A percentile compares a stretch with the other conserved stretches of the same genome.
phyloP scores from a whole-genome alignment of 2,329 filamentous ascomycete species.

The Dactylellina leptospora region DNA sequence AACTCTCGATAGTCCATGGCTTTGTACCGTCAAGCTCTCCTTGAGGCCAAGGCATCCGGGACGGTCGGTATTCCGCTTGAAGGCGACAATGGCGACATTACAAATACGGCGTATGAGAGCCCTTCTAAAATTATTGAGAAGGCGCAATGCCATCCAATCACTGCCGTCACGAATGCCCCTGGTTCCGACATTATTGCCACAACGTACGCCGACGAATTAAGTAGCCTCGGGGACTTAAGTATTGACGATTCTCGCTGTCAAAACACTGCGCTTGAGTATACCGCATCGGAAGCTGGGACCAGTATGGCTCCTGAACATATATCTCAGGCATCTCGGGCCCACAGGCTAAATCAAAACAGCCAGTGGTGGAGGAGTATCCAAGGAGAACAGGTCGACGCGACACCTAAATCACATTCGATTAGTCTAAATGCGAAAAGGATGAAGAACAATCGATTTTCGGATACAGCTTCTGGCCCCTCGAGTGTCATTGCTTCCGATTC shows the following conservation, averaged over 20 bases:
- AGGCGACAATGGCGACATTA: not conserved
- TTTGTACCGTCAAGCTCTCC: conserved; percentile 2
- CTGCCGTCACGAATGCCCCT: not conserved
- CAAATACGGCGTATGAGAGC: not conserved
- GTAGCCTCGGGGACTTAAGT: not conserved
- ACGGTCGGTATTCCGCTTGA: conserved; percentile 14
- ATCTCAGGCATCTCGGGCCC: not conserved
- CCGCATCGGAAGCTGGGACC: not conserved
- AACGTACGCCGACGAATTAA: not conserved
- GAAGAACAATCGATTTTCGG: not conserved
- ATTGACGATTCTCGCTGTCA: not conserved
- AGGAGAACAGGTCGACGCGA: not conserved
- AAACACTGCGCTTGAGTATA: not conserved
- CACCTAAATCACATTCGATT: not conserved
- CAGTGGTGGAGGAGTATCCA: no score
- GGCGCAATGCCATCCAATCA: not conserved
- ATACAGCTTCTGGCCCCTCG: not conserved
- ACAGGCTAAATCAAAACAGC: not conserved
- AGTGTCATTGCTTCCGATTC: not conserved
- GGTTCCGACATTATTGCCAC: not conserved
- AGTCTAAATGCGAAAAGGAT: not conserved
- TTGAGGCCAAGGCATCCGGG: conserved; percentile 3
- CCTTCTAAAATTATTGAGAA: not conserved
- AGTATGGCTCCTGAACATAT: not conserved
- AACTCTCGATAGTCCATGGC: no score